A percentile compares a stretch with the other conserved stretches of the same genome.
Evolutionary conservation across 129 eudicot species (phyloP).

Genomic region (Flaveria robusta): DNA sequence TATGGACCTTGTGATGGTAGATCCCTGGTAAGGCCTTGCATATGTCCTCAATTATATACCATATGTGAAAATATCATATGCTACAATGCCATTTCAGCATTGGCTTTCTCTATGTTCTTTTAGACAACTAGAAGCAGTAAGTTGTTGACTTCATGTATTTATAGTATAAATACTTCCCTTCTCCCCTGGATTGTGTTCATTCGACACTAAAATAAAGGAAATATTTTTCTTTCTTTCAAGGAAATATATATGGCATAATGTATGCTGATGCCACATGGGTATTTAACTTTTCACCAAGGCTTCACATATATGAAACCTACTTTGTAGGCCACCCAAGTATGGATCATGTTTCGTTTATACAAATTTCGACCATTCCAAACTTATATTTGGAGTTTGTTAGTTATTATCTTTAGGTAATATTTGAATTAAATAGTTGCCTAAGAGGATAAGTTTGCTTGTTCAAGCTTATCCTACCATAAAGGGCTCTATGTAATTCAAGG

Average conservation of each 20-base stretch:
- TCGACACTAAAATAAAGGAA: background rate
- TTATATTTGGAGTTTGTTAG: background rate
- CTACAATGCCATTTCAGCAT: background rate
- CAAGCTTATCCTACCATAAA: background rate
- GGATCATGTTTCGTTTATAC: background rate
- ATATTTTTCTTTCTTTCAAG: background rate
- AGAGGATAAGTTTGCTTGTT: background rate
- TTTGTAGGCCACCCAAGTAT: background rate
- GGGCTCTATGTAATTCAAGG: background rate
- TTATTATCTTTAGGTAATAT: background rate
- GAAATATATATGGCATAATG: background rate
- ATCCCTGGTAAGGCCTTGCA: constrained; percentile 57
- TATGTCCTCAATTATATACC: background rate
- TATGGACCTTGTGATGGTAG: constrained; percentile 83
- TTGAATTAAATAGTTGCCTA: background rate
- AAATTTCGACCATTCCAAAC: background rate
- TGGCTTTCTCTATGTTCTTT: background rate
- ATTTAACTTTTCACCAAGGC: background rate
- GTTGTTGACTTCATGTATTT: background rate
- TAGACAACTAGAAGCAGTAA: background rate
- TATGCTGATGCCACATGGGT: background rate
- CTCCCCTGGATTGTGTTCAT: background rate
- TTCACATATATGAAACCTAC: background rate
- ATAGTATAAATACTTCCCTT: background rate
- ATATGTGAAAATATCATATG: background rate